Conservation (phyloP, 345 rosid genomes). For the Rhizophora mangle region DNA sequence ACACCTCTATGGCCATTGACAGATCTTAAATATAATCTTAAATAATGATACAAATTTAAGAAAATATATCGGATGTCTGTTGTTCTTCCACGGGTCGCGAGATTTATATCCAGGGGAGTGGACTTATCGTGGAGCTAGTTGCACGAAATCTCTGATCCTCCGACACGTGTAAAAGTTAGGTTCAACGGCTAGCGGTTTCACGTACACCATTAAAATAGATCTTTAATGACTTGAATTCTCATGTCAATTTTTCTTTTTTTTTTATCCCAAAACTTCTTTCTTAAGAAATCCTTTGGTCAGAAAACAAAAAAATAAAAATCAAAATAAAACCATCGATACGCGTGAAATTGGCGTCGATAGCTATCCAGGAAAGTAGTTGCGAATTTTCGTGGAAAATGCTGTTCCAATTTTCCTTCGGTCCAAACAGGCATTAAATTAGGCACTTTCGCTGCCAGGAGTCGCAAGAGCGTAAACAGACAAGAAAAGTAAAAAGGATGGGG, state of each 20-base stretch:
- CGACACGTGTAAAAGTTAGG: not conserved
- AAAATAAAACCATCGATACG: not conserved
- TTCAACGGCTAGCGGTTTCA: not conserved
- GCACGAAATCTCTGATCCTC: too few relatives aligned
- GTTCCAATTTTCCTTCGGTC: not conserved
- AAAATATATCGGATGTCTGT: too few relatives aligned
- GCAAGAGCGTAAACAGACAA: not conserved
- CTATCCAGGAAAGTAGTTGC: not conserved
- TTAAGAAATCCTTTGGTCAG: not conserved
- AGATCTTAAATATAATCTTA: too few relatives aligned
- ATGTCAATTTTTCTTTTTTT: not conserved
- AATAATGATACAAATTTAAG: too few relatives aligned
- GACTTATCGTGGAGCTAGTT: too few relatives aligned
- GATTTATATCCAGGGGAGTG: too few relatives aligned
- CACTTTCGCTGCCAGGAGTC: not conserved
- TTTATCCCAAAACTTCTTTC: not conserved
- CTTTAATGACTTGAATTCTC: not conserved
- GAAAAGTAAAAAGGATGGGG: conserved; percentile 50
- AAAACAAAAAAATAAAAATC: not conserved
- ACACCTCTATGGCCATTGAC: too few relatives aligned
- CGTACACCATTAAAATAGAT: not conserved
- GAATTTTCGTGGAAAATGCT: conserved; percentile 5
- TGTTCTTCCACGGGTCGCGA: too few relatives aligned
- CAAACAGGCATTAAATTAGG: not conserved
- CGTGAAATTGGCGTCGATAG: too few relatives aligned